These are phyloP conservation scores for Astrothelium subdiscretum DNA, from an alignment of 495 filamentous ascomycete genomes.

Conservation along the genomic window DNA sequence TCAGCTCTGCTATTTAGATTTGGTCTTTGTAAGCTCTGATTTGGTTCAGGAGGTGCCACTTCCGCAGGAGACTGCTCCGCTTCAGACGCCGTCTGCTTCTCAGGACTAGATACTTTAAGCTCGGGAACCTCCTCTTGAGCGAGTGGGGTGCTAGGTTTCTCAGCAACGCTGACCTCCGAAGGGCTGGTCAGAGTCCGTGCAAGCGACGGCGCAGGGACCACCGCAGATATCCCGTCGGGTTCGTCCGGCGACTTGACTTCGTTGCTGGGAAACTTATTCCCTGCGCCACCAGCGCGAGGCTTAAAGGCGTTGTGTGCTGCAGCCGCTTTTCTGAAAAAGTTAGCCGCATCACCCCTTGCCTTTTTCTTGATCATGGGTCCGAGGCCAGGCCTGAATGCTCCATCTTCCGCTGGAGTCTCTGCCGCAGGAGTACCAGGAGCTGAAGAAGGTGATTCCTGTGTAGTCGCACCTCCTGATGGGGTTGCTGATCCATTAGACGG, in stretches of 20 bases:
- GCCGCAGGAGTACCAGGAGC: not conserved
- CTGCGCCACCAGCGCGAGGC: slow-evolving; percentile 70
- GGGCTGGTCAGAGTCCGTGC: not conserved
- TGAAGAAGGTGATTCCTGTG: not conserved
- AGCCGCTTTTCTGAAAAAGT: slow-evolving; percentile 74
- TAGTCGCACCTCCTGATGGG: slow-evolving; percentile 1
- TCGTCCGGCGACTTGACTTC: slow-evolving; percentile 41
- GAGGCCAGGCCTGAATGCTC: slow-evolving; percentile 59
- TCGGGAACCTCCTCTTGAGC: slow-evolving; percentile 20
- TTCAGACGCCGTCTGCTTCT: slow-evolving; percentile 17
- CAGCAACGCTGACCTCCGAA: not conserved
- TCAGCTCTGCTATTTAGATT: not conserved
- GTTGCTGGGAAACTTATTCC: slow-evolving; percentile 45
- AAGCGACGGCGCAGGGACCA: slow-evolving; percentile 44
- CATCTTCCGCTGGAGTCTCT: slow-evolving; percentile 34
- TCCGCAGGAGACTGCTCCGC: slow-evolving; percentile 12
- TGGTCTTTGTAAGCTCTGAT: slow-evolving; percentile 1
- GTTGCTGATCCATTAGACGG: slow-evolving; percentile 4
- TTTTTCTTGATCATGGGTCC: slow-evolving; percentile 85
- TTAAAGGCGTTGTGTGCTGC: slow-evolving; percentile 73
- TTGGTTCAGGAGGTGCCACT: slow-evolving; percentile 29
- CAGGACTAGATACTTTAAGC: slow-evolving; percentile 24
- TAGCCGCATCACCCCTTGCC: slow-evolving; percentile 57
- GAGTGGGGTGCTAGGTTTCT: not conserved
- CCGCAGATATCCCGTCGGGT: slow-evolving; percentile 77